These are phyloP conservation scores for Fusarium goolgardi DNA, from an alignment of 2,329 filamentous ascomycete genomes.

Conservation along the genomic window DNA sequence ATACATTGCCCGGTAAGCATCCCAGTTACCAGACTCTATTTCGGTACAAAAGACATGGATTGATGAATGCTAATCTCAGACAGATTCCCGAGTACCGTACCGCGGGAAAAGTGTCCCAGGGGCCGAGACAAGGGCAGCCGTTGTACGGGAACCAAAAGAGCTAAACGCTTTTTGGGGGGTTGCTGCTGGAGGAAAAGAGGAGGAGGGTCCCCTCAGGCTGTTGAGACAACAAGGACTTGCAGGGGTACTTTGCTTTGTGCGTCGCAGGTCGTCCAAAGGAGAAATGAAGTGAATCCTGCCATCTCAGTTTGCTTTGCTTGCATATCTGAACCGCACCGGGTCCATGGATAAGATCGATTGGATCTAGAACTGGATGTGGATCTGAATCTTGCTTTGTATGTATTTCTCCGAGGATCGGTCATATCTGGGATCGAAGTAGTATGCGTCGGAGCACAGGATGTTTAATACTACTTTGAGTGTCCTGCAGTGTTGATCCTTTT, in stretches of 20 bases:
- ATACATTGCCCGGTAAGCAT: constrained; percentile 1
- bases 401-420: constrained; percentile 8
- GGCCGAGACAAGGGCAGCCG: neutral
- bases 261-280: neutral
- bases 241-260: constrained; percentile 15
- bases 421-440: neutral
- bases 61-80: neutral
- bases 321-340: constrained; percentile 28
- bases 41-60: neutral
- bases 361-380: no score
- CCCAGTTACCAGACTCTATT: neutral
- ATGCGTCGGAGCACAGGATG: neutral
- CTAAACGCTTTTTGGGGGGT: constrained; percentile 8
- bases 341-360: constrained; percentile 3
- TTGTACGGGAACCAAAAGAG: neutral
- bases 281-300: neutral
- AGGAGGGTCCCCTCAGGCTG: neutral
- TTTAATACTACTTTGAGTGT: neutral
- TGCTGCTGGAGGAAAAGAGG: neutral
- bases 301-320: constrained; percentile 6
- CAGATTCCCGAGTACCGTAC: neutral
- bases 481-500: neutral
- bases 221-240: constrained; percentile 31
- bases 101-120: neutral
- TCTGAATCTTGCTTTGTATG: neutral